These are phyloP conservation scores for Boletus rufocinnamomeus DNA, from an alignment of 768 basidiomycete species.

Conservation along the genomic window DNA sequence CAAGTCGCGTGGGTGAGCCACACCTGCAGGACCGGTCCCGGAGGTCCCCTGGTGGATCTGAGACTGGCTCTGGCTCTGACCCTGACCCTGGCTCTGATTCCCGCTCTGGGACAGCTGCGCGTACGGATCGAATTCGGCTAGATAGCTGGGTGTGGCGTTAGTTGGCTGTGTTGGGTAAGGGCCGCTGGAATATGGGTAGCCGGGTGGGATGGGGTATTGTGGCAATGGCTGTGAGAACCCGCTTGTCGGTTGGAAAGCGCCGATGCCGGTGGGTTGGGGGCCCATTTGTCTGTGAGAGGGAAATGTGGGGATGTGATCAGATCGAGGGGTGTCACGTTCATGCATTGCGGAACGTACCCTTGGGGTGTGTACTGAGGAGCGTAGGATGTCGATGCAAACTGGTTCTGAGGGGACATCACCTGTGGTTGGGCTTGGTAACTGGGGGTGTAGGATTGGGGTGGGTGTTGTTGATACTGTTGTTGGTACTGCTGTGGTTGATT, in stretches of 20 bases:
- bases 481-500: constrained; percentile 38
- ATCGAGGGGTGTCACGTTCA: not conserved
- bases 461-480: constrained; percentile 38
- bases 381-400: constrained; percentile 26
- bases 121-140: constrained; percentile 46
- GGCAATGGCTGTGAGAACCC: constrained; percentile 42
- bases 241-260: constrained; percentile 51
- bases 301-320: constrained; percentile 3
- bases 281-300: constrained; percentile 27
- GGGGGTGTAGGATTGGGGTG: constrained; percentile 19
- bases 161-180: constrained; percentile 28
- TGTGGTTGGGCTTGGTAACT: constrained; percentile 24
- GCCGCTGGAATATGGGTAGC: constrained; percentile 33
- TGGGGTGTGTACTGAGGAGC: constrained; percentile 28
- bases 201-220: constrained; percentile 40
- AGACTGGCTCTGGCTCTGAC: not conserved
- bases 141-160: constrained; percentile 25
- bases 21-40: constrained; percentile 33
- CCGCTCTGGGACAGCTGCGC: constrained; percentile 15
- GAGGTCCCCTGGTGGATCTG: constrained; percentile 4
- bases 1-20: constrained; percentile 64
- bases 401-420: constrained; percentile 21
- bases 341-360: constrained; percentile 14
- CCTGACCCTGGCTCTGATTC: not conserved
- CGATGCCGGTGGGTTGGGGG: constrained; percentile 34